phyloP scores from a whole-genome alignment of 2,329 filamentous ascomycete genomes.

The Celoporthe dispersa region DNA sequence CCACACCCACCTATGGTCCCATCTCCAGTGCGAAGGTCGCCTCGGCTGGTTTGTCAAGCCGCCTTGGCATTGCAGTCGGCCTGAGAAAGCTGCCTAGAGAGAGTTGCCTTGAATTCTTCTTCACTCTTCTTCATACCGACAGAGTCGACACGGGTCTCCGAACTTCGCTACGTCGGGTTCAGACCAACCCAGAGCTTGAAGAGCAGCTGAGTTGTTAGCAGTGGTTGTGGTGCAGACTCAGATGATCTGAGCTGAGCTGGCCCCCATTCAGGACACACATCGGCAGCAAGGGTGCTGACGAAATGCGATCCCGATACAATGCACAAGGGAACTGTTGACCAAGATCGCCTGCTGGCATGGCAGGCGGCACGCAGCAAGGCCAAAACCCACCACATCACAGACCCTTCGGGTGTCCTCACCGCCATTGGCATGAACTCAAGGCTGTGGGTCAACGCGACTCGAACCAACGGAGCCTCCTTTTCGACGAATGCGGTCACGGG shows the following conservation, averaged over 20 bases:
- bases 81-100: background rate
- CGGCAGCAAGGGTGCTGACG: background rate
- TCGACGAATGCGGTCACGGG: background rate
- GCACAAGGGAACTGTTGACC: background rate
- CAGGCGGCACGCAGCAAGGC: background rate
- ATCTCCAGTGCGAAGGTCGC: slow-evolving; percentile 11
- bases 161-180: background rate
- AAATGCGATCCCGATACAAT: no score
- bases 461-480: background rate
- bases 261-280: background rate
- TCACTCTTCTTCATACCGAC: background rate
- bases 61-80: background rate
- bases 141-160: slow-evolving; percentile 11
- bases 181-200: slow-evolving; percentile 4
- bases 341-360: background rate
- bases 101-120: background rate
- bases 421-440: background rate
- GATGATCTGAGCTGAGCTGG: background rate
- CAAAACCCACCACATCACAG: background rate
- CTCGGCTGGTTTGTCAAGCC: slow-evolving; percentile 3
- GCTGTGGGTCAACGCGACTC: background rate
- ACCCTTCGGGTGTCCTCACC: background rate
- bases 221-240: background rate
- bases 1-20: slow-evolving; percentile 1
- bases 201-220: background rate